phyloP scores from a whole-genome alignment of 2,329 filamentous ascomycete genomes.

The Neonectria sp. region DNA sequence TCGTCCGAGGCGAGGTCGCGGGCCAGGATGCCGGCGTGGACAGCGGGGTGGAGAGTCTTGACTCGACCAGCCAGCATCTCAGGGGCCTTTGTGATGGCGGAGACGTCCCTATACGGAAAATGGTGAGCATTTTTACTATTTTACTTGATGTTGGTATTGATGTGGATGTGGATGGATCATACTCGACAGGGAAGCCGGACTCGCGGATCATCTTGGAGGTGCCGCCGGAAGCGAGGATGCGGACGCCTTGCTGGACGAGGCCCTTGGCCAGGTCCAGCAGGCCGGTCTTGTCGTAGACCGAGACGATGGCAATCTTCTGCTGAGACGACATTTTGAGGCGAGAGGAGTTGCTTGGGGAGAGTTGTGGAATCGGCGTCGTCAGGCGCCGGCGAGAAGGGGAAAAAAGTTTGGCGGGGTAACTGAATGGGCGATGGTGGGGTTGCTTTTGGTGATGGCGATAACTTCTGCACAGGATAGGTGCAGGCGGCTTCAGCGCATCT shows the following conservation, averaged over 20 bases:
- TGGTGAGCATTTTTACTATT: conserved; percentile 17
- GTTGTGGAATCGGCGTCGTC: conserved; percentile 37
- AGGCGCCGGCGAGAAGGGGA: conserved; percentile 40
- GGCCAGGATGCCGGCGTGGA: conserved; percentile 91
- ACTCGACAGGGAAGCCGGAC: conserved; percentile 96
- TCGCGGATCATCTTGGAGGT: conserved; percentile 98
- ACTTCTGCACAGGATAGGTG: conserved; percentile 6
- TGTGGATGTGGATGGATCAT: conserved; percentile 53
- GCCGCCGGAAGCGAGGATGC: conserved; percentile 93
- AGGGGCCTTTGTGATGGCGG: conserved; percentile 94
- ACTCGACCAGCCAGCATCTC: conserved; percentile 91
- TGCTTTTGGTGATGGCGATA: conserved; percentile 19
- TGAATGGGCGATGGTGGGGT: conserved; percentile 18
- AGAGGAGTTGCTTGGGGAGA: conserved; percentile 28
- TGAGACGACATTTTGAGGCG: conserved; percentile 54
- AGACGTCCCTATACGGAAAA: conserved; percentile 80
- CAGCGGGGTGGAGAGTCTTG: conserved; percentile 97
- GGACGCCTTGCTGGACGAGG: conserved; percentile 89
- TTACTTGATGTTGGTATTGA: not conserved
- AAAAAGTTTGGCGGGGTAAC: conserved; percentile 50
- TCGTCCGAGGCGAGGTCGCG: conserved; percentile 95
- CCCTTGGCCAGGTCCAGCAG: conserved; percentile 94
- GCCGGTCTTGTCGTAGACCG: conserved; percentile 99
- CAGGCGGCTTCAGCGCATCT: conserved; percentile 2
- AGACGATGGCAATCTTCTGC: conserved; percentile 87